Percentiles rank a stretch among this genome's conserved stretches.
Evolutionary conservation across 768 basidiomycete species (phyloP).

Genomic region (Rhizopogon sp.): DNA sequence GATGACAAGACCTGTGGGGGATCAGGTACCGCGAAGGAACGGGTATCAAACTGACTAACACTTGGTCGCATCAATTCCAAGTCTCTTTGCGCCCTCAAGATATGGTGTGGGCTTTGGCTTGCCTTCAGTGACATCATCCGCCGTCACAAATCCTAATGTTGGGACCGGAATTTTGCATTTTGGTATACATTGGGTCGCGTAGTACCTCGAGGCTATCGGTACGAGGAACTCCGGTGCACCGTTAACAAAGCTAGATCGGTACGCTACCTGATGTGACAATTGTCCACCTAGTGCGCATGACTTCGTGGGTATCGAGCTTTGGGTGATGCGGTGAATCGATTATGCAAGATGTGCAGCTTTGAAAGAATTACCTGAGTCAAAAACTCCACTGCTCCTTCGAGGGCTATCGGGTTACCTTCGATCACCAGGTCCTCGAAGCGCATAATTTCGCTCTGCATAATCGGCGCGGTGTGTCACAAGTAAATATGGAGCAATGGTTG

Average conservation of each 20-base stretch:
- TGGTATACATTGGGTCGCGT: constrained; percentile 61
- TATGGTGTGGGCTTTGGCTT: constrained; percentile 90
- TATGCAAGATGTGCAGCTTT: background rate
- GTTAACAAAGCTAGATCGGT: background rate
- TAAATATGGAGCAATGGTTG: constrained; percentile 1
- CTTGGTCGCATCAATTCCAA: constrained; percentile 49
- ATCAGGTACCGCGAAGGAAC: background rate
- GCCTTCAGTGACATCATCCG: constrained; percentile 49
- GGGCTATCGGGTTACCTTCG: constrained; percentile 45
- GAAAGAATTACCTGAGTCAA: constrained; percentile 42
- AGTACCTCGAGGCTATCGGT: constrained; percentile 63
- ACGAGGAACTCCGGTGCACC: background rate
- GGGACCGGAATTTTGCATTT: constrained; percentile 60
- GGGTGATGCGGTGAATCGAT: background rate
- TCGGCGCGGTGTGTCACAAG: background rate
- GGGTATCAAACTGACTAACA: constrained; percentile 35
- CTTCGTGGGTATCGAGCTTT: constrained; percentile 13
- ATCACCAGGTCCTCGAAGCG: constrained; percentile 79
- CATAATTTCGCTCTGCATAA: constrained; percentile 54
- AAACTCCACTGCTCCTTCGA: constrained; percentile 62
- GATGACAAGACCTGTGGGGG: constrained; percentile 67
- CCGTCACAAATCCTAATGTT: constrained; percentile 60
- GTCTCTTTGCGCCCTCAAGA: constrained; percentile 62
- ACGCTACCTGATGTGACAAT: constrained; percentile 73
- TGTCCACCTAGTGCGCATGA: constrained; percentile 51